These are phyloP conservation scores for Backusella circina DNA, from an alignment of 192 early-diverging fungal species.

Conservation along the genomic window DNA sequence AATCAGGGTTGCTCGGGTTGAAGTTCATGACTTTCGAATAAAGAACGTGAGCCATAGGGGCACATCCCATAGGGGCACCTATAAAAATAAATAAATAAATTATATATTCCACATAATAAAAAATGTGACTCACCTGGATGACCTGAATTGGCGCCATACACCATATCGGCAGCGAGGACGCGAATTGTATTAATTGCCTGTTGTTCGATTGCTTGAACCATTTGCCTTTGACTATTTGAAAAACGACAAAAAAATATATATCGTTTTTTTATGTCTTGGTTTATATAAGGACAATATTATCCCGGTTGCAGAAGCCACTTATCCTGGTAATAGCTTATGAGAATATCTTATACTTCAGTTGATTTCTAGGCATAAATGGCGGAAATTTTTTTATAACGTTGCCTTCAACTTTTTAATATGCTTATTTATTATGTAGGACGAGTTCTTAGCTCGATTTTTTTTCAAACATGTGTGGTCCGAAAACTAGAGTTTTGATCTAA, in stretches of 20 bases:
- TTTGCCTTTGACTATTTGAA: neutral
- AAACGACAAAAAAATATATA: neutral
- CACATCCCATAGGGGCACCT: constrained; percentile 98
- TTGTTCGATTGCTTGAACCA: constrained; percentile 1
- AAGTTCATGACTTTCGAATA: constrained; percentile 78
- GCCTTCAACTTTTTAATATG: neutral
- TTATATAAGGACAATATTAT: neutral
- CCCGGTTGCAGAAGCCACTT: neutral
- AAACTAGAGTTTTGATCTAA: neutral
- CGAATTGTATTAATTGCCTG: constrained; percentile 83
- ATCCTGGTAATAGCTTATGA: neutral
- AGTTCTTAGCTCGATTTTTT: neutral
- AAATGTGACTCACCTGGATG: constrained; percentile 66
- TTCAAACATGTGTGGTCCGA: neutral
- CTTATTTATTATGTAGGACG: neutral
- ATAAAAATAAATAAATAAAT: neutral
- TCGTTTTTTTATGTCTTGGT: neutral
- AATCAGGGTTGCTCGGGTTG: constrained; percentile 83
- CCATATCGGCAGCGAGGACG: constrained; percentile 82
- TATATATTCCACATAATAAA: neutral
- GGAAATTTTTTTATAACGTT: neutral
- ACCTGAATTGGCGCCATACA: constrained; percentile 84
- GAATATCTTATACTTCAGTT: neutral
- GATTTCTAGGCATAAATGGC: neutral
- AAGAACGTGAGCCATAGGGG: constrained; percentile 88